These are phyloP conservation scores for Saccharomycopsis fibuligera DNA, from an alignment of 805 yeast genomes.

Conservation along the genomic window DNA sequence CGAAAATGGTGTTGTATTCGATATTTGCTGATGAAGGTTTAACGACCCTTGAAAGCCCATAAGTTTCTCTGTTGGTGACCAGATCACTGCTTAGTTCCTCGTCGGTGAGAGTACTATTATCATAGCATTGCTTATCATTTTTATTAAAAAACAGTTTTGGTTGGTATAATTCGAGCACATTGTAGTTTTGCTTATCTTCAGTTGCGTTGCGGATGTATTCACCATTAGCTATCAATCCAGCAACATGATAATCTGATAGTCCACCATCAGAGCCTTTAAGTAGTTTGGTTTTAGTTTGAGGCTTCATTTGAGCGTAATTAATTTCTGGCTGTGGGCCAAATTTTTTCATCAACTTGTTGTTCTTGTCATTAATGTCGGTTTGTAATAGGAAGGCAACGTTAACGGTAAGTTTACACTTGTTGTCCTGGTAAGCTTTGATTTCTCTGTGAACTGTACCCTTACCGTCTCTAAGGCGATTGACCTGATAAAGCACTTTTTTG, in stretches of 20 bases:
- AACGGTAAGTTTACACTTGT: background rate
- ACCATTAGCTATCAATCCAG: no score
- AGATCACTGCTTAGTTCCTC: background rate
- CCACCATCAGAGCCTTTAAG: no score
- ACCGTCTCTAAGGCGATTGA: constrained; percentile 4
- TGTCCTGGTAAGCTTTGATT: constrained; percentile 2
- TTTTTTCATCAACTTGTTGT: background rate
- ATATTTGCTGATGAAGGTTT: background rate
- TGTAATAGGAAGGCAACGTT: background rate
- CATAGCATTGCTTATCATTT: background rate
- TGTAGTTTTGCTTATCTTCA: background rate
- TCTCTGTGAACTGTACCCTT: constrained; percentile 7
- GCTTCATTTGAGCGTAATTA: background rate
- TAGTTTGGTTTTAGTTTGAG: background rate
- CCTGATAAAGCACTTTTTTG: background rate
- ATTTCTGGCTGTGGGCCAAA: background rate
- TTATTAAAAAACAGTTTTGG: no score
- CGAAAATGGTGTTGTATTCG: background rate
- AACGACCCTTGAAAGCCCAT: background rate
- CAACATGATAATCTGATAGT: no score
- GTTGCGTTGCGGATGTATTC: no score
- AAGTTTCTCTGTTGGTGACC: background rate
- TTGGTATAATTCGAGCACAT: background rate
- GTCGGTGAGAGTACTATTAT: background rate
- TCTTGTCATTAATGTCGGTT: background rate